These are phyloP conservation scores for Rhynchosporium agropyri DNA, from an alignment of 2,329 filamentous ascomycete species.

Conservation along the genomic window DNA sequence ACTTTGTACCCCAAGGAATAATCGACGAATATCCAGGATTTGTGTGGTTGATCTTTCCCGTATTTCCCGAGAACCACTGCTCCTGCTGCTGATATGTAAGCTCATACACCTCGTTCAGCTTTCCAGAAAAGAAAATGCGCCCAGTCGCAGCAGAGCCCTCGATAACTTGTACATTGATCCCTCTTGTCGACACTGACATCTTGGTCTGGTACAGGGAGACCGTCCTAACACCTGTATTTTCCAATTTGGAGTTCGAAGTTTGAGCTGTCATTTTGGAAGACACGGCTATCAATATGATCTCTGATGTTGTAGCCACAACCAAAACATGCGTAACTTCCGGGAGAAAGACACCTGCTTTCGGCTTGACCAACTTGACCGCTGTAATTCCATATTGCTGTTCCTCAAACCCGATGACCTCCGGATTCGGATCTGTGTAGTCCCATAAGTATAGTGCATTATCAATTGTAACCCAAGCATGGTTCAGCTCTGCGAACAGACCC, in stretches of 20 bases:
- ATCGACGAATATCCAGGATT: constrained; percentile 71
- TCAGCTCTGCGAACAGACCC: constrained; percentile 92
- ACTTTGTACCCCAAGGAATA: constrained; percentile 58
- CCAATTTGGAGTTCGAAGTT: constrained; percentile 64
- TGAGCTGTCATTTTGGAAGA: constrained; percentile 65
- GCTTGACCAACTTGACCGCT: constrained; percentile 83
- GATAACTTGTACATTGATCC: constrained; percentile 76
- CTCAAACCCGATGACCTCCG: constrained; percentile 89
- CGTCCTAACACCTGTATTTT: constrained; percentile 68
- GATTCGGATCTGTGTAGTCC: constrained; percentile 94
- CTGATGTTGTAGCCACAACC: constrained; percentile 82
- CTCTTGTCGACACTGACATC: constrained; percentile 77
- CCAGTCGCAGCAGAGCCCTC: constrained; percentile 76
- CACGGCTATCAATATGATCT: constrained; percentile 89
- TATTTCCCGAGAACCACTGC: constrained; percentile 90
- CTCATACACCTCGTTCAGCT: constrained; percentile 86
- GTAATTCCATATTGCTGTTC: constrained; percentile 87
- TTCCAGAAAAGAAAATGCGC: constrained; percentile 89
- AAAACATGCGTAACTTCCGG: constrained; percentile 83
- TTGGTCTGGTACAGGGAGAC: constrained; percentile 86
- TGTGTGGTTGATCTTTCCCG: constrained; percentile 87
- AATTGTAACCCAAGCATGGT: constrained; percentile 93
- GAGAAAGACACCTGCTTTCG: constrained; percentile 86
- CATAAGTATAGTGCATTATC: constrained; percentile 96
- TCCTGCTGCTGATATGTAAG: constrained; percentile 97